phyloP scores from a whole-genome alignment of 208 protist species.

The Lotmaria passim region DNA sequence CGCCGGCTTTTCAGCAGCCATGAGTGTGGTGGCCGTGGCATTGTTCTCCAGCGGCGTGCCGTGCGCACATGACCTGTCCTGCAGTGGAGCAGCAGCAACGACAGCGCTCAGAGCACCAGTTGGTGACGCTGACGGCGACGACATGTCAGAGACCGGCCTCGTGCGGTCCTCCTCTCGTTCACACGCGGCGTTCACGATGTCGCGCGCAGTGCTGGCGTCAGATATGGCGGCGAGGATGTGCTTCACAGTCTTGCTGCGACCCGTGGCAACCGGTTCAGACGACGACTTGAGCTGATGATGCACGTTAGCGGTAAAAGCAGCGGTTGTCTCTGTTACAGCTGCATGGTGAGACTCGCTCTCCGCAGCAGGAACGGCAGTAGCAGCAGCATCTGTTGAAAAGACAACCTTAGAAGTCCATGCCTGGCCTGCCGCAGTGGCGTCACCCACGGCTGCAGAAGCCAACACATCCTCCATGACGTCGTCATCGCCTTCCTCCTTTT shows the following conservation, averaged over 20 bases:
- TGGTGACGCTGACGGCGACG: background rate
- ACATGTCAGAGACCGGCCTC: background rate
- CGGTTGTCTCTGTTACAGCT: background rate
- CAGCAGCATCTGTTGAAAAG: too few species aligned
- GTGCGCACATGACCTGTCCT: background rate
- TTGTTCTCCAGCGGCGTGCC: background rate
- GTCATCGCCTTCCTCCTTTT: background rate
- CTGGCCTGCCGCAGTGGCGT: too few species aligned
- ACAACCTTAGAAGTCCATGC: too few species aligned
- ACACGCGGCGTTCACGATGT: slow-evolving; percentile 14
- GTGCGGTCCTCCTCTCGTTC: slow-evolving; percentile 6
- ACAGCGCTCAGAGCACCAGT: too few species aligned
- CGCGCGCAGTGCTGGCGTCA: background rate
- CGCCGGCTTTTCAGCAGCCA: background rate
- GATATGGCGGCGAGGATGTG: background rate
- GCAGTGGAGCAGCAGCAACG: background rate
- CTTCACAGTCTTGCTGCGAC: slow-evolving; percentile 11
- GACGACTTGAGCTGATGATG: background rate
- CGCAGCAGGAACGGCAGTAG: too few species aligned
- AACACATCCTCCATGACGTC: background rate
- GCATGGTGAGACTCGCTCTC: too few species aligned
- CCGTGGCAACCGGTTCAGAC: background rate
- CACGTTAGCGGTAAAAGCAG: background rate
- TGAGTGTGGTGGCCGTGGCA: too few species aligned
- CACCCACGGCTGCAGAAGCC: background rate